phyloP scores from a whole-genome alignment of 2,329 filamentous ascomycete species.

The Colletotrichum tabaci region DNA sequence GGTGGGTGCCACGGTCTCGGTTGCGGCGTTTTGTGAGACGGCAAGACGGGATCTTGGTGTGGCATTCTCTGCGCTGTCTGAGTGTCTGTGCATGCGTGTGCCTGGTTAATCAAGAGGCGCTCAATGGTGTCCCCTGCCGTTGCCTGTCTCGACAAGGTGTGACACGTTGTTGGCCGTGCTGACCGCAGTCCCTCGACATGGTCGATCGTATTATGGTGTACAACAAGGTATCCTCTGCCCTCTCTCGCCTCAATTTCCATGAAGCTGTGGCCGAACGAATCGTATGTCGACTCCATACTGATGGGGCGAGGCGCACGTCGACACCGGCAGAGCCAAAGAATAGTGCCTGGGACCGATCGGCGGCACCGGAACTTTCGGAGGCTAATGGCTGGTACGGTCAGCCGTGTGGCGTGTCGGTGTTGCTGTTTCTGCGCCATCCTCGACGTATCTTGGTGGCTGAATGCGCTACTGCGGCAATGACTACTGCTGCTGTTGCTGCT shows the following conservation, averaged over 20 bases:
- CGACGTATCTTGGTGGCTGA: not conserved
- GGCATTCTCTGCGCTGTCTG: constrained; percentile 11
- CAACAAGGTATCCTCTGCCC: not conserved
- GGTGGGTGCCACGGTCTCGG: constrained; percentile 28
- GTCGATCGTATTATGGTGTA: not conserved
- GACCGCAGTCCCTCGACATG: not conserved
- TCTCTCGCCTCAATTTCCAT: not conserved
- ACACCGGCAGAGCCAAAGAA: constrained; percentile 28
- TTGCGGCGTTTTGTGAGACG: constrained; percentile 35
- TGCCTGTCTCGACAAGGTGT: not conserved
- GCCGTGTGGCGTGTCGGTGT: not conserved
- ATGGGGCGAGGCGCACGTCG: constrained; percentile 22
- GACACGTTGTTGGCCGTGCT: not conserved
- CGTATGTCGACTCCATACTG: not conserved
- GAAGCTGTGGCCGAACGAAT: not conserved
- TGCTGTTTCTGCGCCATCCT: constrained; percentile 8
- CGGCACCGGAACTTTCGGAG: constrained; percentile 16
- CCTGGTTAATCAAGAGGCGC: not conserved
- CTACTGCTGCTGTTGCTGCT: not conserved
- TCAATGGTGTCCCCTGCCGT: constrained; percentile 6
- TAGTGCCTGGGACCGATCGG: constrained; percentile 38
- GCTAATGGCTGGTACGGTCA: constrained; percentile 1
- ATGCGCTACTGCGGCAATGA: not conserved
- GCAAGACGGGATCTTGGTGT: constrained; percentile 12
- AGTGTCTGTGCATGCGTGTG: constrained; percentile 15